Conservation (phyloP, 495 filamentous ascomycete genomes). For the Penicillium fimorum region DNA sequence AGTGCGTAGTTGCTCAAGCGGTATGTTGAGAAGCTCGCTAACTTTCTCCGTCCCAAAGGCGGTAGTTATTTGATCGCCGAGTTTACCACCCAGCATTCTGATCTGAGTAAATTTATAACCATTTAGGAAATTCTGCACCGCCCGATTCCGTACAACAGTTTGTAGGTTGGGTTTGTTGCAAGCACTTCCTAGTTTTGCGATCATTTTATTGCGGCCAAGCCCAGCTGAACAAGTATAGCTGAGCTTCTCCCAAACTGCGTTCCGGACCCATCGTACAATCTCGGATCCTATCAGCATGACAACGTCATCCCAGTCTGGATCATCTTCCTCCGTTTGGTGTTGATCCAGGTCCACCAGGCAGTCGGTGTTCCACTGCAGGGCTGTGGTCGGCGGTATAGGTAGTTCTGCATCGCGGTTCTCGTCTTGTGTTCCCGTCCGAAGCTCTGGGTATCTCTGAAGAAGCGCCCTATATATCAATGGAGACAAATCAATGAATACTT, state of each 20-base stretch:
- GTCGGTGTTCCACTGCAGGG: constrained; percentile 75
- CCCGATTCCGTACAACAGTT: constrained; percentile 83
- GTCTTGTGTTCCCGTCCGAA: constrained; percentile 59
- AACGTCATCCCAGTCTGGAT: constrained; percentile 96
- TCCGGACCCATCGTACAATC: constrained; percentile 76
- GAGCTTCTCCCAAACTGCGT: constrained; percentile 61
- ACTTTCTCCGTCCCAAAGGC: constrained; percentile 79
- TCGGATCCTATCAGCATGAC: constrained; percentile 82
- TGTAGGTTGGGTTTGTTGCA: constrained; percentile 93
- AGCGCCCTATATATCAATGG: constrained; percentile 74
- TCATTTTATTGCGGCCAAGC: constrained; percentile 87
- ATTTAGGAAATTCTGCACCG: constrained; percentile 74
- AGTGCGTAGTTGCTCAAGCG: constrained; percentile 74
- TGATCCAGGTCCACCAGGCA: constrained; percentile 73
- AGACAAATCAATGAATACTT: constrained; percentile 90
- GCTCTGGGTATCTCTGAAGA: constrained; percentile 74
- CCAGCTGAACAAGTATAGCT: constrained; percentile 91
- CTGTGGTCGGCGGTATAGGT: constrained; percentile 71
- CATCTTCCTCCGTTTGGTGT: constrained; percentile 69
- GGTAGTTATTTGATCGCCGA: constrained; percentile 79
- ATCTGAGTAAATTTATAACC: constrained; percentile 96
- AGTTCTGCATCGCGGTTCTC: constrained; percentile 70
- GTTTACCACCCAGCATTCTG: constrained; percentile 91
- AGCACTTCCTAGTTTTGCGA: constrained; percentile 87
- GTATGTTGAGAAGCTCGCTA: constrained; percentile 67